Evolutionary conservation across 805 yeast species (phyloP).

Genomic region (Kuraishia capsulata): DNA sequence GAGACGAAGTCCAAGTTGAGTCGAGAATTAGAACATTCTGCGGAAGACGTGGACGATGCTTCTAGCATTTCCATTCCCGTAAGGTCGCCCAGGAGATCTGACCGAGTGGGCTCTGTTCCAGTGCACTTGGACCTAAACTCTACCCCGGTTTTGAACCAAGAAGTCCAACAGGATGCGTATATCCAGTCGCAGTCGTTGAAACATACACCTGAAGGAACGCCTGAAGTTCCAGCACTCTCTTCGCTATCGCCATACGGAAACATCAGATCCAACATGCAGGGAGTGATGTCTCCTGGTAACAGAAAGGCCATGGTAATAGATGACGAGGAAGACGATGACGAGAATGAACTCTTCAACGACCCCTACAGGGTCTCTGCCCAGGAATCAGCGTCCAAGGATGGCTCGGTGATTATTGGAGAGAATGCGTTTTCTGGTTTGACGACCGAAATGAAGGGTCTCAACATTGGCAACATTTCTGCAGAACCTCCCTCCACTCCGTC

Average conservation of each 20-base stretch:
- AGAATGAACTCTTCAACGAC: constrained; percentile 11
- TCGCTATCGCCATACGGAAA: not conserved
- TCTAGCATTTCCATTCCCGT: constrained; percentile 18
- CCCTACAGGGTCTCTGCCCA: too few species aligned
- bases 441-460: not conserved
- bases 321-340: constrained; percentile 10
- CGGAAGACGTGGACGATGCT: constrained; percentile 9
- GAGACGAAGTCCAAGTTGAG: too few species aligned
- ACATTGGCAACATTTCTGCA: not conserved
- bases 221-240: not conserved
- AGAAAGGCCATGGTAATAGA: constrained; percentile 15
- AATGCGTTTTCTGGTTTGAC: too few species aligned
- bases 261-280: not conserved
- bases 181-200: not conserved
- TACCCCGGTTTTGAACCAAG: too few species aligned
- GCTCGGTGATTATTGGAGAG: not conserved
- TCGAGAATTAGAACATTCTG: too few species aligned
- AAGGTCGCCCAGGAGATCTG: constrained; percentile 19
- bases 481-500: not conserved
- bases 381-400: not conserved
- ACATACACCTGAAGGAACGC: not conserved
- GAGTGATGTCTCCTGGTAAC: constrained; percentile 11
- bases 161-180: too few species aligned
- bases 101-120: not conserved
- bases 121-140: not conserved